Evolutionary conservation across 768 basidiomycete genomes (phyloP).

Genomic region (Collybiopsis luxurians): DNA sequence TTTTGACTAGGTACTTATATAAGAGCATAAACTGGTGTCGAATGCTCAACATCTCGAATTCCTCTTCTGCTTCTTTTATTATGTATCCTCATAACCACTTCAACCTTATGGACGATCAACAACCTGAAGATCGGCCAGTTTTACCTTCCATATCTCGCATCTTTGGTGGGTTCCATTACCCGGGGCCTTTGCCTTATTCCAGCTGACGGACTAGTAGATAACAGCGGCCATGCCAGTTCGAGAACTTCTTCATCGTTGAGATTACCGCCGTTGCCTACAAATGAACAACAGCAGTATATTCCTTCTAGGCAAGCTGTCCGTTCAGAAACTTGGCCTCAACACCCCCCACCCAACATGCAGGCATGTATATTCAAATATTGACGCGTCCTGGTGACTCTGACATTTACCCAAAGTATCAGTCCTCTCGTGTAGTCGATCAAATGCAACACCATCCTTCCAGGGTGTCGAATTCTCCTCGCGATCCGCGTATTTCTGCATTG

Average conservation of each 20-base stretch:
- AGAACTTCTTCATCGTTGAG: slow-evolving; percentile 2
- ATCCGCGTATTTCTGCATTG: slow-evolving; percentile 8
- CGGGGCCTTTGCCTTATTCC: background rate
- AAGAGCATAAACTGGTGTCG: background rate
- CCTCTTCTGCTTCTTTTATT: background rate
- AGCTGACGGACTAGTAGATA: background rate
- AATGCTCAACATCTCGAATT: background rate
- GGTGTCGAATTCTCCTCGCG: background rate
- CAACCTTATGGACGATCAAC: slow-evolving; percentile 1
- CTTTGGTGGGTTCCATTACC: slow-evolving; percentile 12
- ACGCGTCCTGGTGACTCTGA: background rate
- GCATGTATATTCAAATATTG: background rate
- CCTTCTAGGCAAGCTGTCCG: background rate
- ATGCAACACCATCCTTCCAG: background rate
- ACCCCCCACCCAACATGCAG: background rate
- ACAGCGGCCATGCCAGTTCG: background rate
- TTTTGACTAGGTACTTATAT: no score
- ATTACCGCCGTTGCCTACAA: slow-evolving; percentile 2
- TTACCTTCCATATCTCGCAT: slow-evolving; percentile 23
- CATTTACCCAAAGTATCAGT: background rate
- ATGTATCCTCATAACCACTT: slow-evolving; percentile 1
- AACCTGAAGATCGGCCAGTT: slow-evolving; percentile 16
- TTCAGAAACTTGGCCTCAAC: slow-evolving; percentile 3
- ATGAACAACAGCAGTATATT: background rate
- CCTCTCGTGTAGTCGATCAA: background rate